Evolutionary conservation across 2,329 filamentous ascomycete genomes (phyloP), one percentile per base, ranked within the genome.

Genomic region (Fusarium sulawesiense): DNA sequence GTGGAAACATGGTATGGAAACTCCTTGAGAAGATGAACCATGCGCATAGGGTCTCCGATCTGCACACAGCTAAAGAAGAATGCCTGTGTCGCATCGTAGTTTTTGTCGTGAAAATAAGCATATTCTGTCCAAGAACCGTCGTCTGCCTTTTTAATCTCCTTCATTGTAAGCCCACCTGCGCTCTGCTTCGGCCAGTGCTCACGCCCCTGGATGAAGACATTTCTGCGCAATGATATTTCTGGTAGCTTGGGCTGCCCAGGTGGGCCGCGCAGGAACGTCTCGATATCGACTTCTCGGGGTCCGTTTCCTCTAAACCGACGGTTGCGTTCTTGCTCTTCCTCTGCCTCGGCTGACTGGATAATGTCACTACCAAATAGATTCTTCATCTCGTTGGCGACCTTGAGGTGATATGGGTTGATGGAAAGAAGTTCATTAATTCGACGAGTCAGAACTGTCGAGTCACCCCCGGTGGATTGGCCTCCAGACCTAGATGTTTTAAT

Each of bases 361-460:
- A 83, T 87, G 58, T 84, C 88, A 70, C 82, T 83, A 9, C 84
- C 88, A 78, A 86, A 89, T 4, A 89, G 78, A 30, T 81, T 83
- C 53, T 86, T 91, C 93, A 99, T 98, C 82, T 99, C 96, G 75
- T 97, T 97, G 37, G 91, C 85, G 10, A 93, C 93, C 77, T 95
- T 94, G 13, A 99, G 86, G 73, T 94, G 89, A 71, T 92, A 87
- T 1, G 90, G 88, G 72, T 86, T 86, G 73, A 88, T 83, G 30
- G 80, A 78, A 3, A 89, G 78, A 6, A 87, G 80, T 30, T 80
- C 75, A 60, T 81, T 82, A 44, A 81, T 76, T 14, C 78, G 73
- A 14, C 76, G 55, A 21, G 59, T 50, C 29, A 64, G 44, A 18
- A 68, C 60, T 48, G 60, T 54, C 44, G 64, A 42, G 30, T 66